Percentiles rank a stretch among this genome's conserved stretches.
These are phyloP conservation scores for Kurtzmaniella quercitrusa DNA, from an alignment of 1,139 yeast genomes.

Conservation along the genomic window DNA sequence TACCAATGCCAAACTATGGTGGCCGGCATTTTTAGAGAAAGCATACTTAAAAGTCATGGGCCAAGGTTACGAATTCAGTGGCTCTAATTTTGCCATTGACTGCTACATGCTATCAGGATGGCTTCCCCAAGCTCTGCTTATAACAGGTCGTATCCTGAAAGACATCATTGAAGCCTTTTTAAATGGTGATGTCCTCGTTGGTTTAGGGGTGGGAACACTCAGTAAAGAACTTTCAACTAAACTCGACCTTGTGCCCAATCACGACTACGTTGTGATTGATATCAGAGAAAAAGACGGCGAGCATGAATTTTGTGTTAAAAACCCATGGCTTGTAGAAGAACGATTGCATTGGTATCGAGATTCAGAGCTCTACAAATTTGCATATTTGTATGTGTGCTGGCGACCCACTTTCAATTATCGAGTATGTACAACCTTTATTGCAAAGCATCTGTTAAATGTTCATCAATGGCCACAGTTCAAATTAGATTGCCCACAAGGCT, in stretches of 20 bases:
- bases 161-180: conserved; percentile 27
- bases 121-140: conserved; percentile 61
- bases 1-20: conserved; percentile 35
- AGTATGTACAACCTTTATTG: conserved; percentile 31
- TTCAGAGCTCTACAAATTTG: conserved; percentile 44
- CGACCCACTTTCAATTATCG: conserved; percentile 35
- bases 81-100: conserved; percentile 81
- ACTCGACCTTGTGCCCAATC: conserved; percentile 50
- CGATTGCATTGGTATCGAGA: conserved; percentile 11
- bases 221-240: conserved; percentile 33
- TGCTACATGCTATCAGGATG: conserved; percentile 65
- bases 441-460: conserved; percentile 11
- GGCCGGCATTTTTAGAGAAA: conserved; percentile 78
- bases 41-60: conserved; percentile 67
- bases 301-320: conserved; percentile 36
- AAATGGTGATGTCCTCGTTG: conserved; percentile 42
- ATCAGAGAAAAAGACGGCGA: conserved; percentile 19
- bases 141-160: conserved; percentile 21
- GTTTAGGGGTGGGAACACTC: conserved; percentile 64
- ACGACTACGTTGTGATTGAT: conserved; percentile 62
- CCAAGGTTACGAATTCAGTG: conserved; percentile 57
- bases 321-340: conserved; percentile 46
- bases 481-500: conserved; percentile 30
- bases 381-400: conserved; percentile 68
- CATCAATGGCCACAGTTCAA: conserved; percentile 47